phyloP scores from a whole-genome alignment of 768 basidiomycete genomes.

The Infundibulicybe gibba region DNA sequence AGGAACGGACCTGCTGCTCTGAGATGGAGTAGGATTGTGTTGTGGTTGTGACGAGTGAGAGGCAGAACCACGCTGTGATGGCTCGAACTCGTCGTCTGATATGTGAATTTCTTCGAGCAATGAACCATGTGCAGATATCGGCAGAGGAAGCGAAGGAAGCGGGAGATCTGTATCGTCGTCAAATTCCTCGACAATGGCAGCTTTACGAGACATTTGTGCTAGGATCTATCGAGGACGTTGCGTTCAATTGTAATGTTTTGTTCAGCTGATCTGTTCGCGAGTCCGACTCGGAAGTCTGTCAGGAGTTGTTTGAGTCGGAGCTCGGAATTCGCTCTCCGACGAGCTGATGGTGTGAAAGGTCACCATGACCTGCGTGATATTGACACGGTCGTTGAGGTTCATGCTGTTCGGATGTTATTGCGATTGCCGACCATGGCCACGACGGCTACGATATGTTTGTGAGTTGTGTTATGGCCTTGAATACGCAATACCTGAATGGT shows the following conservation, averaged over 20 bases:
- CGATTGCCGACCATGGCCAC: slow-evolving; percentile 27
- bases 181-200: slow-evolving; percentile 74
- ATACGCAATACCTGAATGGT: background rate
- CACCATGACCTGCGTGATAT: slow-evolving; percentile 19
- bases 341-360: slow-evolving; percentile 2
- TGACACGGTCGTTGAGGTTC: slow-evolving; percentile 19
- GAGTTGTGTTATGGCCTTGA: slow-evolving; percentile 8
- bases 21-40: slow-evolving; percentile 18
- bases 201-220: slow-evolving; percentile 60
- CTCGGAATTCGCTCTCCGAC: slow-evolving; percentile 8
- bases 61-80: slow-evolving; percentile 44
- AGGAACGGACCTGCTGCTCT: slow-evolving; percentile 16
- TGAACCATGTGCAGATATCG: slow-evolving; percentile 64
- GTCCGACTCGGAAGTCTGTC: too few species aligned
- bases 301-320: background rate
- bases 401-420: slow-evolving; percentile 32
- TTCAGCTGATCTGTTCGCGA: too few species aligned
- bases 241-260: too few species aligned
- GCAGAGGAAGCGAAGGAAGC: slow-evolving; percentile 63
- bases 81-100: slow-evolving; percentile 50
- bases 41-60: slow-evolving; percentile 38
- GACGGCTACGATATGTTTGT: slow-evolving; percentile 26
- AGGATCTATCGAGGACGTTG: background rate
- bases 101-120: slow-evolving; percentile 71
- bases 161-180: slow-evolving; percentile 95